A percentile compares a stretch with the other conserved stretches of the same genome.
Evolutionary conservation across 116 monocot species (phyloP).

Genomic region (Cymodocea nodosa): DNA sequence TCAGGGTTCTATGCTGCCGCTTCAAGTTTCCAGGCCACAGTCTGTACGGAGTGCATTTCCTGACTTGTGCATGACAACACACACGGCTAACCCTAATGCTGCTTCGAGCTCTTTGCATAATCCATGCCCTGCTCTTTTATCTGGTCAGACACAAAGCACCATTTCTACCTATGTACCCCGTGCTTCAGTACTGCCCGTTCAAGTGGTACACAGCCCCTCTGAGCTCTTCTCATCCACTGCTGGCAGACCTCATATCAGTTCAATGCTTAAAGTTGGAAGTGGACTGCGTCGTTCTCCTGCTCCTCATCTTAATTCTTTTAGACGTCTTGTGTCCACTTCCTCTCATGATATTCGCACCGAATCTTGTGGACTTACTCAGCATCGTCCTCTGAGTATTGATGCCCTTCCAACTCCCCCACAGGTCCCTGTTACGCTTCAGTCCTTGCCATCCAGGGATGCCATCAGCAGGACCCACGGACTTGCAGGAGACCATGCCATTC

Average conservation of each 20-base stretch:
- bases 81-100: neutral
- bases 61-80: neutral
- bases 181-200: slow-evolving; percentile 1
- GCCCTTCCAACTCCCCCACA: neutral
- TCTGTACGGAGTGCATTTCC: neutral
- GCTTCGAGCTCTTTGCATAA: neutral
- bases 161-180: neutral
- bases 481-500: neutral
- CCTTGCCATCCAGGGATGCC: neutral
- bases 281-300: slow-evolving; percentile 20
- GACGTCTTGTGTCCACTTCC: neutral
- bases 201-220: neutral
- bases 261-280: slow-evolving; percentile 5
- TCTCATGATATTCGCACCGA: neutral
- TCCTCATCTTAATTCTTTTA: slow-evolving; percentile 36
- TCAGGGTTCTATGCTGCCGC: neutral
- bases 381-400: neutral
- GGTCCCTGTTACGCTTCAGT: neutral
- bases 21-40: neutral
- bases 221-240: slow-evolving; percentile 4
- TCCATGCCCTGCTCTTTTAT: neutral
- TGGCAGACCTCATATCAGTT: slow-evolving; percentile 5
- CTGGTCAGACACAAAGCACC: neutral
- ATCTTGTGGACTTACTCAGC: neutral
- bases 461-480: neutral